Evolutionary conservation across 352 stramenopile genomes (phyloP), one percentile per base, ranked within the genome.

Genomic region (Pythium periplocum): DNA sequence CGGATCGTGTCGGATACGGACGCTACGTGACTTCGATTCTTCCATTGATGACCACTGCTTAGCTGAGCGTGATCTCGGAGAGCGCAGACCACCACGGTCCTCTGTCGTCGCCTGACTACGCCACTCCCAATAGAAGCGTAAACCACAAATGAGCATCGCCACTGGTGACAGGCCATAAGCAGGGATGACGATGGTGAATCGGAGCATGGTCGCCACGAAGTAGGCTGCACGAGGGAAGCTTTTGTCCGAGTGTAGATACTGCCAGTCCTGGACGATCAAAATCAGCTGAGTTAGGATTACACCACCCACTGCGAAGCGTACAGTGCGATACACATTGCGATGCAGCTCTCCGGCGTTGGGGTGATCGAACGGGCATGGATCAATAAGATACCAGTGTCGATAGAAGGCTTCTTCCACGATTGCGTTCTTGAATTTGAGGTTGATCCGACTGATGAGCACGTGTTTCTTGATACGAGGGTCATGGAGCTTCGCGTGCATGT

Each of bases 301-400:
- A 12, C 68, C 66, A 17, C 63, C 44, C 4, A 80, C 65, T 3
- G 71, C 68, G 41, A 75, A 80, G 0, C 68, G 58, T 12, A 73
- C 61, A 1, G 68, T 63, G 7, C 60, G 61, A 12, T 73, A 75
- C 26, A 77, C 68, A 3, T 55, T 57, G 33, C 58, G 59, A 43
- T 79, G 70, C 40, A 79, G 44, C 43, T 68, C 57, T 12, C 64
- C 62, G 6, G 64, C 68, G 43, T 76, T 75, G 4, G 61, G 61
- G 32, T 80, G 68, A 42, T 80, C 64, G 35, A 80, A 80, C 11
- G 71, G 71, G 33, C 50, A 69, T 11, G 63, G 51, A 38, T 80
- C 65, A 26, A 80, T 66, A 26, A 80, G 48, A 45, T 80, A 80
- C 68, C 71, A 80, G 32, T 71, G 61, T 1, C 67, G 55, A 39